Percentiles rank a stretch among this genome's conserved stretches.
These are phyloP conservation scores for Pholiota conissans DNA, from an alignment of 768 basidiomycete genomes.

Conservation along the genomic window DNA sequence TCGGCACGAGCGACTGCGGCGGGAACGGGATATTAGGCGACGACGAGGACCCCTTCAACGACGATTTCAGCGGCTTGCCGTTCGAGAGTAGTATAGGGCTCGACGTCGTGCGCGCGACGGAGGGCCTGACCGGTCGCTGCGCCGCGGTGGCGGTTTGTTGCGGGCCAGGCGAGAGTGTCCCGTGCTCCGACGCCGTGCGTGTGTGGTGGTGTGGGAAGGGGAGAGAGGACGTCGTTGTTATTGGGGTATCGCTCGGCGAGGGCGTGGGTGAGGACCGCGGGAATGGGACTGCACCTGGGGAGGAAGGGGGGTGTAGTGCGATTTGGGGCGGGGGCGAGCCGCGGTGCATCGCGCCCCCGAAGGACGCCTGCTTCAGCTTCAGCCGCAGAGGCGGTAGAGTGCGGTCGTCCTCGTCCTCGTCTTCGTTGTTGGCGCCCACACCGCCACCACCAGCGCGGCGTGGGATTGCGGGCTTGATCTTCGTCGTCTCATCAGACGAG, in stretches of 20 bases:
- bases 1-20: conserved; percentile 27
- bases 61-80: conserved; percentile 65
- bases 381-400: conserved; percentile 20
- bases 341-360: conserved; percentile 42
- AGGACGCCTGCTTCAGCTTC: conserved; percentile 13
- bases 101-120: conserved; percentile 37
- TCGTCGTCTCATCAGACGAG: conserved; percentile 14
- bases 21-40: conserved; percentile 37
- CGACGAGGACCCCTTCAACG: conserved; percentile 7
- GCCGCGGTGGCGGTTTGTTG: background rate
- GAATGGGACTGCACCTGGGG: conserved; percentile 34
- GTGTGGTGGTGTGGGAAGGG: conserved; percentile 16
- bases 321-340: conserved; percentile 23
- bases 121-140: conserved; percentile 26
- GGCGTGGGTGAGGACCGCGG: conserved; percentile 33
- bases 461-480: too few relatives aligned
- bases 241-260: background rate
- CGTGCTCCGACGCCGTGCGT: conserved; percentile 2
- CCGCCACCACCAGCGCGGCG: too few relatives aligned
- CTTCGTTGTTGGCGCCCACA: too few relatives aligned
- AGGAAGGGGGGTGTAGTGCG: background rate
- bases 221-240: conserved; percentile 20
- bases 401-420: conserved; percentile 13
- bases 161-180: background rate
- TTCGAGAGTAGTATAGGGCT: conserved; percentile 56